Evolutionary conservation across 2,329 filamentous ascomycete genomes (phyloP), one percentile per base, ranked within the genome.

Genomic region (Arachnopeziza araneosa): DNA sequence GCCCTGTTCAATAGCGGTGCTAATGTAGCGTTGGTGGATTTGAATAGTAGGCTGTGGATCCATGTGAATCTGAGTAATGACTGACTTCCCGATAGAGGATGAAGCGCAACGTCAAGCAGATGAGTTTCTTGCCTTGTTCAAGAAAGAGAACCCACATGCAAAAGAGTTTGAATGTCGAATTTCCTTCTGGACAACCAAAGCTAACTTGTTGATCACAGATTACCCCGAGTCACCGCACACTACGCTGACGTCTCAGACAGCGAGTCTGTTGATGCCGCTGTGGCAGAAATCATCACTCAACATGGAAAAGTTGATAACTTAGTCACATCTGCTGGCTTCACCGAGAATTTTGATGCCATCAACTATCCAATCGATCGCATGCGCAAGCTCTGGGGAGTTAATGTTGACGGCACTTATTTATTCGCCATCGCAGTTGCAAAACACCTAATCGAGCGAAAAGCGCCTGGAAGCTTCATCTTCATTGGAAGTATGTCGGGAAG

Each of bases 301-400:
- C 93, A 96, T 73, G 87, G 88, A 75, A 88, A 89, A 75, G 91
- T 97, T 68, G 92, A 96, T 77, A 88, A 91, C 75, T 83, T 98
- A 24, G 93, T 98, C 69, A 97, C 93, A 24, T 96, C 91, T n/a
- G 93, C 93, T 55, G 93, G 93, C 52, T 96, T 98, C 78, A 95
- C 91, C 17, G 93, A 97, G 79, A 97, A 97, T 79, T 96, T 92
- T 71, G 89, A 96, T 70, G 93, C 93, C 53, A 89, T 93, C 70
- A 86, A 87, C 67, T 98, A 98, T 77, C 93, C 93, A 0, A 85
- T 93, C 67, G 91, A 96, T 68, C 89, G 93, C 66, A 88, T 97
- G 76, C 86, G 93, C 75, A 96, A 96, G 80, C 85, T 98, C 19
- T 97, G 91, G 91, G 87, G 86, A 55, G 93, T 97, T 72, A 96